Base-by-base conservation (phyloP, 208 protist species). In the Acanthamoeba castellanii region DNA sequence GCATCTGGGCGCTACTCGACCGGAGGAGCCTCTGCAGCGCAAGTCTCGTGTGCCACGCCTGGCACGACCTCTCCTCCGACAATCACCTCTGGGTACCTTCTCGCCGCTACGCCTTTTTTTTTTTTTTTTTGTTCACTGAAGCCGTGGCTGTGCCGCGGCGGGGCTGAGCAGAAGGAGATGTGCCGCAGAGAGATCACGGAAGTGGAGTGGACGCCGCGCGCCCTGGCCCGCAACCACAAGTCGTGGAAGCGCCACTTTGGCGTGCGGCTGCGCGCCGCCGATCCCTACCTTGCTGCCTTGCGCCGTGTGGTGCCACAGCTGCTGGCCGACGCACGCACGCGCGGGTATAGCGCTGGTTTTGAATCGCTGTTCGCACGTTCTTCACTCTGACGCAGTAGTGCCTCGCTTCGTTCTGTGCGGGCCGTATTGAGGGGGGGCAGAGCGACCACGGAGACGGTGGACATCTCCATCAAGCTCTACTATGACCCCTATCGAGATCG, bases 231-330 rank as follows among this genome's bases (percentile, higher is more conserved):
- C 32, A 11, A 14, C 34, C 70, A 78, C 70, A 78, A 78, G 70
- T 78, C 70, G n/a, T 78, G 70, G 70, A 78, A 78, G 70, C 70
- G 37, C 18, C 70, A 78, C 37, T 78, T 78, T 47, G 37, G n/a
- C 70, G 70, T 78, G n/a, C 70, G 70, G 9, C 70, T 22, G n/a
- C 70, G 70, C 70, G 3, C 68, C 34, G 37, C 6, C 70, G n/a
- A 22, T 5, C n/a, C 70, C 8, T 68, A 68, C 27, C n/a, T 72
- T 34, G 64, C 30, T 3, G 52, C 52, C 14, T 59, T 25, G 55
- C 14, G 18, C 18, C 61, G 27, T 30, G 27, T 68, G 47, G 47
- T 50, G 61, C 61, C 9, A 8, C 7, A 70, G 20, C n/a, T 70
- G 61, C 27, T 70, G 61, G 27, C 18, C 61, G 27, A 70, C 8